Evolutionary conservation across 352 stramenopile species (phyloP).

Genomic region (Peronosclerospora sorghi): DNA sequence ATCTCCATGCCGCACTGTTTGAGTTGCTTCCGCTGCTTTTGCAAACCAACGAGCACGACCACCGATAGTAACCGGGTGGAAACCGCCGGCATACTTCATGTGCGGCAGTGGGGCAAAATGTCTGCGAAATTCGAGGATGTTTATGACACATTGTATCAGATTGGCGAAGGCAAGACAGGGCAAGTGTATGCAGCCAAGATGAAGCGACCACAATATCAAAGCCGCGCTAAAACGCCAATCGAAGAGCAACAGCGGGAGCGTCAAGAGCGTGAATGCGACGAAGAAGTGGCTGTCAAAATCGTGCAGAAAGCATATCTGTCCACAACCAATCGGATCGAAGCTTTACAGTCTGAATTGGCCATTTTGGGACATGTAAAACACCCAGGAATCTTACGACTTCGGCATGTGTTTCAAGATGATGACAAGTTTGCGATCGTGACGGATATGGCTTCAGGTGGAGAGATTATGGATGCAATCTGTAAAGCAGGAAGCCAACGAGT

Average conservation of each 20-base stretch:
- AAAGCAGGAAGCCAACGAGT: constrained; percentile 12
- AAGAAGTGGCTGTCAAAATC: constrained; percentile 61
- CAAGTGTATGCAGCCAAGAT: constrained; percentile 49
- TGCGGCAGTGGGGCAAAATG: neutral
- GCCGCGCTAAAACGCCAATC: constrained; percentile 15
- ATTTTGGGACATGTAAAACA: constrained; percentile 55
- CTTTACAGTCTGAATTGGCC: constrained; percentile 46
- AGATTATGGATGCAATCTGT: constrained; percentile 51
- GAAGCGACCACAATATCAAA: constrained; percentile 14
- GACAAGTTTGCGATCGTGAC: constrained; percentile 62
- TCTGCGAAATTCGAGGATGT: constrained; percentile 33
- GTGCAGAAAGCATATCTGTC: constrained; percentile 56
- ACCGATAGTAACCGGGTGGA: too few species aligned
- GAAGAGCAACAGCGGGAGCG: constrained; percentile 54
- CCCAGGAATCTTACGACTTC: constrained; percentile 37
- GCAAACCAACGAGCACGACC: too few species aligned
- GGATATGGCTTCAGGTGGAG: constrained; percentile 44
- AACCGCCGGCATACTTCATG: too few species aligned
- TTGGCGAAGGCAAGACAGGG: constrained; percentile 73
- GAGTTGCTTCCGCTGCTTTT: too few species aligned
- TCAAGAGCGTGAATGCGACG: constrained; percentile 31
- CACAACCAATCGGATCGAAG: constrained; percentile 53
- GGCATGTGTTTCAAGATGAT: constrained; percentile 59
- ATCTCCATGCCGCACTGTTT: too few species aligned
- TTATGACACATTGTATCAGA: constrained; percentile 58